A percentile compares a stretch with the other conserved stretches of the same genome.
Evolutionary conservation across 1,284 basidiomycete species (phyloP).

Genomic region (Porogramme epimiltina): DNA sequence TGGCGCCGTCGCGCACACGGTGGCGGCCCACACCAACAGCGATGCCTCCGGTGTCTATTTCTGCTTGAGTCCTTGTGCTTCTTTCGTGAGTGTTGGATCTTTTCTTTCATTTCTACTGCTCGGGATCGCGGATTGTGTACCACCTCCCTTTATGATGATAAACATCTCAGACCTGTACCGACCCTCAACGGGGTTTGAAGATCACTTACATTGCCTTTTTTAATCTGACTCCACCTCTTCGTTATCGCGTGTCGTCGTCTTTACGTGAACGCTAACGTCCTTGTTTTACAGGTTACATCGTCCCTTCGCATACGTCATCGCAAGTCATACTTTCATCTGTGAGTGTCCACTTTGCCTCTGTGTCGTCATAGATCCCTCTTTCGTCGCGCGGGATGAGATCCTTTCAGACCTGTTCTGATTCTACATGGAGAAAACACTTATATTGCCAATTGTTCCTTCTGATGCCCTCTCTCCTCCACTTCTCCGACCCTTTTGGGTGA

Average conservation of each 20-base stretch:
- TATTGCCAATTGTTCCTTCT: constrained; percentile 38
- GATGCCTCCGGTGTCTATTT: constrained; percentile 34
- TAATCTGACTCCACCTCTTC: constrained; percentile 30
- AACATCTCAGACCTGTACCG: constrained; percentile 50
- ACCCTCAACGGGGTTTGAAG: constrained; percentile 35
- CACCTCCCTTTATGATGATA: constrained; percentile 36
- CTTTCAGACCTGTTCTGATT: constrained; percentile 43
- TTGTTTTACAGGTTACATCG: constrained; percentile 3
- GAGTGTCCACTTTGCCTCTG: constrained; percentile 19
- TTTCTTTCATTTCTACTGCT: background rate
- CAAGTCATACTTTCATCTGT: constrained; percentile 16
- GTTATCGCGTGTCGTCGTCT: constrained; percentile 2
- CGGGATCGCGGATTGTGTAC: background rate
- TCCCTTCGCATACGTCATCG: constrained; percentile 1
- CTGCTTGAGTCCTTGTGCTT: constrained; percentile 16
- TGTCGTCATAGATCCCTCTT: background rate
- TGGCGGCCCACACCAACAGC: constrained; percentile 59
- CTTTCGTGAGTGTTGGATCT: constrained; percentile 22
- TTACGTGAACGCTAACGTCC: background rate
- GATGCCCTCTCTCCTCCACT: constrained; percentile 24
- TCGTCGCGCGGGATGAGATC: constrained; percentile 31
- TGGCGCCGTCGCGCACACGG: constrained; percentile 47
- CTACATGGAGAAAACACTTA: constrained; percentile 34
- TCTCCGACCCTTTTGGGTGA: background rate
- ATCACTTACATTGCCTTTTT: constrained; percentile 42